phyloP scores from a whole-genome alignment of 2,329 filamentous ascomycete genomes.

The Talaromyces sp. region DNA sequence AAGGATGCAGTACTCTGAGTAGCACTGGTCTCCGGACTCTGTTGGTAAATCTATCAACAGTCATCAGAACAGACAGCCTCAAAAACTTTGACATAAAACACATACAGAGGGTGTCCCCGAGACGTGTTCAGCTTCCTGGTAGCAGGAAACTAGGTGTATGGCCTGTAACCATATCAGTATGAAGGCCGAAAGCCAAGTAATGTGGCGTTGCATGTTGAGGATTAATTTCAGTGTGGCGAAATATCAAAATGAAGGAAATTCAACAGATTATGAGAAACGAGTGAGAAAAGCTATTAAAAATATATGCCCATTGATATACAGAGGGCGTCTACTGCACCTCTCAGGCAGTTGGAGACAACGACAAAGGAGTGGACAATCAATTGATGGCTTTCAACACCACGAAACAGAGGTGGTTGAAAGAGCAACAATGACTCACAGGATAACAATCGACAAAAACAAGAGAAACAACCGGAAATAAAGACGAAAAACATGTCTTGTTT shows the following conservation, averaged over 20 bases:
- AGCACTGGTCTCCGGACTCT: background rate
- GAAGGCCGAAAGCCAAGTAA: slow-evolving; percentile 19
- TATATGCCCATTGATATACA: background rate
- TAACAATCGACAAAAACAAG: background rate
- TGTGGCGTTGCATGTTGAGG: slow-evolving; percentile 16
- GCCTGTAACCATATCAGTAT: slow-evolving; percentile 32
- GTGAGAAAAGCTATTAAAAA: background rate
- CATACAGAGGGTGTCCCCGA: background rate
- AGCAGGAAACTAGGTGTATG: slow-evolving; percentile 20
- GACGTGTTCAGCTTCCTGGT: slow-evolving; percentile 13
- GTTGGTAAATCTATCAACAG: background rate
- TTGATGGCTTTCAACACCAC: background rate
- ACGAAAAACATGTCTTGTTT: background rate
- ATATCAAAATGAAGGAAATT: background rate
- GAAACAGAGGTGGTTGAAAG: background rate
- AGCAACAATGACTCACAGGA: background rate
- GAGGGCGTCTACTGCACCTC: background rate
- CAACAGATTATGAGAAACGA: background rate
- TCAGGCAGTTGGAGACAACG: background rate
- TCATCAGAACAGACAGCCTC: background rate
- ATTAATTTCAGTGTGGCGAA: background rate
- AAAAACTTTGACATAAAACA: background rate
- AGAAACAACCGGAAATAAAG: background rate
- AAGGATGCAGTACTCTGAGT: slow-evolving; percentile 14
- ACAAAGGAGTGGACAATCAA: slow-evolving; percentile 1